Base-by-base conservation (phyloP, 2,329 filamentous ascomycete genomes). In the Diatrype stigma region DNA sequence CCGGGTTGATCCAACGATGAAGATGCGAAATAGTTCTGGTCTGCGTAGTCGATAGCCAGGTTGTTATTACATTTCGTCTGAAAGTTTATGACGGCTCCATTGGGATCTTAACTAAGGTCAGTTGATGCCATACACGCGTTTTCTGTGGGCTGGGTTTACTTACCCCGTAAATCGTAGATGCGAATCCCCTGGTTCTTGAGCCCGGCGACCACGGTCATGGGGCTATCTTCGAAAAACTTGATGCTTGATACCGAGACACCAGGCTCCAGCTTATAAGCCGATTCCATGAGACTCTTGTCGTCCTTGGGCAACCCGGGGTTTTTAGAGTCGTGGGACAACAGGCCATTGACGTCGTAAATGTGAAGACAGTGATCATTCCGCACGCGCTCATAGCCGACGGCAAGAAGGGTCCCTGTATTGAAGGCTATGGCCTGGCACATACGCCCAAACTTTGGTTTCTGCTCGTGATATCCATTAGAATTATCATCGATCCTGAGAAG, bases 21-120 rank as follows among this genome's bases (percentile, higher is more conserved):
- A 1, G 89, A 92, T 1, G 89, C 85, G 70, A 94, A 93, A 67
- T 91, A 93, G 60, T 94, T 91, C 57, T 86, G 83, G 60, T 95
- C 87, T 21, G 84, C 75, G 53, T 88, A 89, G 70, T 94, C 89
- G 53, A 94, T 89, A 16, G 88, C 81, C 49, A 94, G 67, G 56
- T 87, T 87, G 59, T 87, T 87, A 65, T 84, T 85, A 60, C 82
- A 85, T 58, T 80, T 82, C 3, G 84, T 87, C 54, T 79, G 79
- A 56, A 85, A 86, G n/a, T 74, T 82, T 45, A 80, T 72, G 6
- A 78, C 77, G 19, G 75, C 72, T 14, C 73, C 73, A 32, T 78
- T 72, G 34, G 79, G 77, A 73, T 73, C 70, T 75, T 50, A 32
- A 62, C 47, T 30, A 40, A 19, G 2, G 57, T 67, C 42, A 65